These are phyloP conservation scores for Martiniozyma asiatica DNA, from an alignment of 1,139 yeast genomes.

Conservation along the genomic window DNA sequence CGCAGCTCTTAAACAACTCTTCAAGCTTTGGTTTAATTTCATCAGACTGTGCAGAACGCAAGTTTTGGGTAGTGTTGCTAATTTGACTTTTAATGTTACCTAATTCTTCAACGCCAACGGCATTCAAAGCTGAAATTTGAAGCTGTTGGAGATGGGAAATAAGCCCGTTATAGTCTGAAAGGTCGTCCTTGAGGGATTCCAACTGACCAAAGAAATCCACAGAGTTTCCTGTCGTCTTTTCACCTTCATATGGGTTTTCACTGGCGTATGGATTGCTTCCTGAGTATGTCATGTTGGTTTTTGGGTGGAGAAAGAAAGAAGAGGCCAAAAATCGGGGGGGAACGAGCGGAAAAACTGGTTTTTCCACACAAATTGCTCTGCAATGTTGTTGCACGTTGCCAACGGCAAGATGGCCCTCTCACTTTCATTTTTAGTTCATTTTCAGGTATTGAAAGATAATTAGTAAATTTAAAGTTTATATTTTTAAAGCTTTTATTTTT, in stretches of 20 bases:
- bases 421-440: too few relatives aligned
- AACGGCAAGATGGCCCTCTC: too few relatives aligned
- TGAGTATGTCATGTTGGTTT: constrained; percentile 1
- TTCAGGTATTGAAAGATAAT: too few relatives aligned
- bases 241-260: constrained; percentile 8
- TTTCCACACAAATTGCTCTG: too few relatives aligned
- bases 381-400: too few relatives aligned
- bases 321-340: too few relatives aligned
- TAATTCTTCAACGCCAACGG: constrained; percentile 72
- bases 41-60: constrained; percentile 63
- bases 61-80: constrained; percentile 66
- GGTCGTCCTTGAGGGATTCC: constrained; percentile 66
- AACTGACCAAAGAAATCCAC: constrained; percentile 62
- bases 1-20: constrained; percentile 60
- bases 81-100: constrained; percentile 63
- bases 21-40: constrained; percentile 64
- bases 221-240: background rate
- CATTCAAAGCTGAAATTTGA: constrained; percentile 76
- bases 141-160: constrained; percentile 69
- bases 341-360: too few relatives aligned
- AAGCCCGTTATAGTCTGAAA: constrained; percentile 69
- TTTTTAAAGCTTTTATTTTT: too few relatives aligned
- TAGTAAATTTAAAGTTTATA: too few relatives aligned
- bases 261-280: constrained; percentile 17
- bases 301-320: too few relatives aligned